A percentile compares a stretch with the other conserved stretches of the same genome.
phyloP scores from a whole-genome alignment of 495 filamentous ascomycete genomes.

The Penicillium taxi region DNA sequence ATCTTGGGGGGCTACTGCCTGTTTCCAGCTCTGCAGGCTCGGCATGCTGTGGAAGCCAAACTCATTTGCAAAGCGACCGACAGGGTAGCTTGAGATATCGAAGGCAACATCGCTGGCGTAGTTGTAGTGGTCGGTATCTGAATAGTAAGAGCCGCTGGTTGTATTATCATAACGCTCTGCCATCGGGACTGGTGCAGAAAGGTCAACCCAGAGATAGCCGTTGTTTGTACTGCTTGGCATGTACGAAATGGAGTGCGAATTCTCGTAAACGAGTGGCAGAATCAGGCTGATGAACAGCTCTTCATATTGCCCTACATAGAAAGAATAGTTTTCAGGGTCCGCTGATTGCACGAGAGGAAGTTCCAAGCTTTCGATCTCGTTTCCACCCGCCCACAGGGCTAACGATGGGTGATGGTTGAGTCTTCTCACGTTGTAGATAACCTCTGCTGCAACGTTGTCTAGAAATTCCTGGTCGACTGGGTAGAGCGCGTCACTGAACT shows the following conservation, averaged over 20 bases:
- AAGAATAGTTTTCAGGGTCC: slow-evolving; percentile 39
- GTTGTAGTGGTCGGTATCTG: slow-evolving; percentile 64
- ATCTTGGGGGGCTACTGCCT: slow-evolving; percentile 44
- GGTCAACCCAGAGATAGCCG: slow-evolving; percentile 52
- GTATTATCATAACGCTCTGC: slow-evolving; percentile 53
- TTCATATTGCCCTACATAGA: slow-evolving; percentile 51
- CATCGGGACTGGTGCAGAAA: slow-evolving; percentile 50
- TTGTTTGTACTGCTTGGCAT: slow-evolving; percentile 61
- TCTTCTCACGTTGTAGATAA: slow-evolving; percentile 54
- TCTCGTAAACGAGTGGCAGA: slow-evolving; percentile 53
- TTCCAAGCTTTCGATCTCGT: slow-evolving; percentile 55
- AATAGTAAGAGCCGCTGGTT: slow-evolving; percentile 50
- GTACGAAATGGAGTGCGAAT: slow-evolving; percentile 58
- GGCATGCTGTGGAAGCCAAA: slow-evolving; percentile 65
- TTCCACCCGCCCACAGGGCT: slow-evolving; percentile 61
- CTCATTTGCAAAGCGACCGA: slow-evolving; percentile 59
- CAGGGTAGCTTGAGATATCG: slow-evolving; percentile 48
- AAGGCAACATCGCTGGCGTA: slow-evolving; percentile 51
- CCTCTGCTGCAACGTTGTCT: slow-evolving; percentile 51
- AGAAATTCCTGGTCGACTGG: slow-evolving; percentile 49
- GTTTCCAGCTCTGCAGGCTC: slow-evolving; percentile 52
- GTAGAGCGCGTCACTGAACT: slow-evolving; percentile 59
- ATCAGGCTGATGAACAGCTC: slow-evolving; percentile 55
- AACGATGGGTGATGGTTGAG: slow-evolving; percentile 61
- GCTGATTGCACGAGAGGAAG: slow-evolving; percentile 36